These are phyloP conservation scores for Diaporthe velutina DNA, from an alignment of 2,329 filamentous ascomycete genomes.

Conservation along the genomic window DNA sequence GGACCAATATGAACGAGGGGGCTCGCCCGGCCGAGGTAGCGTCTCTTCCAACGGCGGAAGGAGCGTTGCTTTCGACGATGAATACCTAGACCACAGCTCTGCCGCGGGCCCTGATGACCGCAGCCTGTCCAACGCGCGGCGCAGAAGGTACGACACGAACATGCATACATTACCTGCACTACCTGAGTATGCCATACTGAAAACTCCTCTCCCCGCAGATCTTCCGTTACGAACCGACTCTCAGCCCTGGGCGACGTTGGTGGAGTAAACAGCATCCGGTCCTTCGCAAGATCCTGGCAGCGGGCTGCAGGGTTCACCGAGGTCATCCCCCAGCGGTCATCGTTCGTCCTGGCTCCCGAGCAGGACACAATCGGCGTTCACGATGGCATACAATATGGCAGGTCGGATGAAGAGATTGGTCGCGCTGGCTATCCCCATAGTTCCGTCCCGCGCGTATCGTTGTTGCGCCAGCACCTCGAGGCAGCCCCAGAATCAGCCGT, in stretches of 20 bases:
- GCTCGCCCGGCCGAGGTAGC: conserved; percentile 56
- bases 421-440: conserved; percentile 44
- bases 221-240: conserved; percentile 70
- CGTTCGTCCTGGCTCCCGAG: conserved; percentile 76
- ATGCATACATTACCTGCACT: not conserved
- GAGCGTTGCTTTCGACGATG: conserved; percentile 58
- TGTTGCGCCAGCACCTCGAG: conserved; percentile 67
- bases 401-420: conserved; percentile 53
- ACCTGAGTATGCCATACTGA: conserved; percentile 11
- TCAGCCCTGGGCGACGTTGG: conserved; percentile 78
- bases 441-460: conserved; percentile 50
- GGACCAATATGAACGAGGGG: conserved; percentile 60
- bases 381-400: conserved; percentile 55
- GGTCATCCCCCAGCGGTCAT: conserved; percentile 83
- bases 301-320: conserved; percentile 90
- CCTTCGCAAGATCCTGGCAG: conserved; percentile 93
- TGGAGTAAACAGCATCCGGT: conserved; percentile 93
- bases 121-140: conserved; percentile 44
- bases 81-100: conserved; percentile 56
- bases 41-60: conserved; percentile 54
- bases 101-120: conserved; percentile 50
- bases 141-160: conserved; percentile 51
- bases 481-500: conserved; percentile 50
- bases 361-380: conserved; percentile 58
- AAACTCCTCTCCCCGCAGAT: conserved; percentile 53